These are phyloP conservation scores for Amanita polypyramis DNA, from an alignment of 768 basidiomycete genomes.

Conservation along the genomic window DNA sequence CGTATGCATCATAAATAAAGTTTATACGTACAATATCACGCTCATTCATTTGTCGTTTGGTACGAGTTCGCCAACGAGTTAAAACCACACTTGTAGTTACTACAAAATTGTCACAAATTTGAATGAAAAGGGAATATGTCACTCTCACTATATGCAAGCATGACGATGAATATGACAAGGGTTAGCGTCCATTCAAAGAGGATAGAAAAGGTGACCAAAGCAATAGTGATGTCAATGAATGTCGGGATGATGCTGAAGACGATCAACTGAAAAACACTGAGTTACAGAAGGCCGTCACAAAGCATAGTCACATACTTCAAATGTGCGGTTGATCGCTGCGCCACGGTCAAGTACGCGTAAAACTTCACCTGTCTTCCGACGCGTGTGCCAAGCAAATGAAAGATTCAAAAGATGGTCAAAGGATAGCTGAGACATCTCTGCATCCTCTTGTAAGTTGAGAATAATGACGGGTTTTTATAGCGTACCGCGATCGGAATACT, in stretches of 20 bases:
- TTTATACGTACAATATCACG: constrained; percentile 50
- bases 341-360: constrained; percentile 76
- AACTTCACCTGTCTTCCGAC: constrained; percentile 77
- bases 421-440: constrained; percentile 80
- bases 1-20: neutral
- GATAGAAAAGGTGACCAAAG: constrained; percentile 53
- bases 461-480: neutral
- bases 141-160: constrained; percentile 61
- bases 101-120: constrained; percentile 13
- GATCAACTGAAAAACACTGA: constrained; percentile 38
- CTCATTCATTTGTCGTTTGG: constrained; percentile 76
- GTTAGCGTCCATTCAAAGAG: constrained; percentile 60
- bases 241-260: constrained; percentile 81
- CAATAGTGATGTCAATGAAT: constrained; percentile 69
- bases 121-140: neutral
- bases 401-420: constrained; percentile 84
- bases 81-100: constrained; percentile 42
- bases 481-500: constrained; percentile 68
- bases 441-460: neutral
- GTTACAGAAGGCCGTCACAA: neutral
- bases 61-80: constrained; percentile 62
- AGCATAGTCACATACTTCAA: constrained; percentile 38
- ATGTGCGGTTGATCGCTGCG: constrained; percentile 74
- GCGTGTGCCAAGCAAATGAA: constrained; percentile 75
- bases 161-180: constrained; percentile 57